Evolutionary conservation across 2,329 filamentous ascomycete genomes (phyloP).

Genomic region (Venturia nashicola): DNA sequence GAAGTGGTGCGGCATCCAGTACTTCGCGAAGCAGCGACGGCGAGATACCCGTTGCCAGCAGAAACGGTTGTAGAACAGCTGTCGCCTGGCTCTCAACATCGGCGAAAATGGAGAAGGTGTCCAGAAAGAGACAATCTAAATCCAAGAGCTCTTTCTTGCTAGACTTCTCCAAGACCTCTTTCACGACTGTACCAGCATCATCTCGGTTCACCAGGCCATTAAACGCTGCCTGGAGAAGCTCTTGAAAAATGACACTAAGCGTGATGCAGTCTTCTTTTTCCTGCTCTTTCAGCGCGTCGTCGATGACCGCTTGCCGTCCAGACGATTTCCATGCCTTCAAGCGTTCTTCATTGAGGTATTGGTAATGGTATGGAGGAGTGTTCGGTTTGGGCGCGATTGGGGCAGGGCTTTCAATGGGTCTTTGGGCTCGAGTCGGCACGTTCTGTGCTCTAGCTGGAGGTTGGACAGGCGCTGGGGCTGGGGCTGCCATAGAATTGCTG

Average conservation of each 20-base stretch:
- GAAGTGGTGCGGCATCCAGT: conserved; percentile 67
- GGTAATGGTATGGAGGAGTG: conserved; percentile 52
- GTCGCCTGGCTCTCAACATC: conserved; percentile 48
- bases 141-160: conserved; percentile 16
- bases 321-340: conserved; percentile 54
- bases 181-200: conserved; percentile 9
- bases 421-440: background rate
- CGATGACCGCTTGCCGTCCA: conserved; percentile 56
- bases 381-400: background rate
- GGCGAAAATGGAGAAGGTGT: conserved; percentile 49
- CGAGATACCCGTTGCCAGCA: conserved; percentile 62
- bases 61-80: conserved; percentile 23
- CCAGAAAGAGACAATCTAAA: conserved; percentile 56
- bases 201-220: background rate
- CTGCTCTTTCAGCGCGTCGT: conserved; percentile 51
- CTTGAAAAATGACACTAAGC: conserved; percentile 7
- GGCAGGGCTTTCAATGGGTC: background rate
- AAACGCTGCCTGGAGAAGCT: conserved; percentile 4
- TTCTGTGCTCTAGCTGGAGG: background rate
- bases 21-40: conserved; percentile 63
- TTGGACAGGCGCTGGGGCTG: background rate
- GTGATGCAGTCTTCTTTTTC: conserved; percentile 50
- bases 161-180: conserved; percentile 8
- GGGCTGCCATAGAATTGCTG: background rate
- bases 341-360: conserved; percentile 59